Percentiles rank a stretch among this genome's conserved stretches.
Evolutionary conservation across 345 rosid genomes (phyloP).

Genomic region (Isatis tinctoria): DNA sequence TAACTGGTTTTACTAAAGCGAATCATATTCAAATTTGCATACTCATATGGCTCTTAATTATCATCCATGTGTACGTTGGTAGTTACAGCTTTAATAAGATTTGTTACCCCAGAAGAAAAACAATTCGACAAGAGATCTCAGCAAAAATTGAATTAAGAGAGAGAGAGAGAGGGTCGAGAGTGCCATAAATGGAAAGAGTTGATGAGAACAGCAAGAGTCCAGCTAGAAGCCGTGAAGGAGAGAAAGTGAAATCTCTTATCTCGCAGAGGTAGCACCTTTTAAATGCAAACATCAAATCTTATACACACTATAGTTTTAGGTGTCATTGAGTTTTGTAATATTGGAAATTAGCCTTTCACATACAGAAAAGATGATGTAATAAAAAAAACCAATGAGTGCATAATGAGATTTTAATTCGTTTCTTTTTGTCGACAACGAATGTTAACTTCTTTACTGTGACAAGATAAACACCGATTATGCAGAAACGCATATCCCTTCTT

Average conservation of each 20-base stretch:
- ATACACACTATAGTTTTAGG: not conserved
- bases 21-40: not conserved
- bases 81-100: not conserved
- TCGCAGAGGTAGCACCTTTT: slow-evolving; percentile 1
- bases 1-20: not conserved
- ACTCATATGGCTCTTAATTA: not conserved
- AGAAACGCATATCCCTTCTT: not conserved
- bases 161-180: not conserved
- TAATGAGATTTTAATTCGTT: not conserved
- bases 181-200: not conserved
- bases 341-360: not conserved
- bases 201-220: slow-evolving; percentile 36
- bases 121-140: not conserved
- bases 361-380: not conserved
- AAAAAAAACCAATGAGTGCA: not conserved
- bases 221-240: slow-evolving; percentile 31
- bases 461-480: no score
- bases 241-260: slow-evolving; percentile 32
- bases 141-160: not conserved
- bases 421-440: no score
- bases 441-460: no score
- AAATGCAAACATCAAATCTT: slow-evolving; percentile 3
- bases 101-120: not conserved
- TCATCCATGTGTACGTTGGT: slow-evolving; percentile 8
- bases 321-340: slow-evolving; percentile 1